Base-by-base conservation (phyloP, 495 filamentous ascomycete genomes). In the Rostrohypoxylon terebratum region DNA sequence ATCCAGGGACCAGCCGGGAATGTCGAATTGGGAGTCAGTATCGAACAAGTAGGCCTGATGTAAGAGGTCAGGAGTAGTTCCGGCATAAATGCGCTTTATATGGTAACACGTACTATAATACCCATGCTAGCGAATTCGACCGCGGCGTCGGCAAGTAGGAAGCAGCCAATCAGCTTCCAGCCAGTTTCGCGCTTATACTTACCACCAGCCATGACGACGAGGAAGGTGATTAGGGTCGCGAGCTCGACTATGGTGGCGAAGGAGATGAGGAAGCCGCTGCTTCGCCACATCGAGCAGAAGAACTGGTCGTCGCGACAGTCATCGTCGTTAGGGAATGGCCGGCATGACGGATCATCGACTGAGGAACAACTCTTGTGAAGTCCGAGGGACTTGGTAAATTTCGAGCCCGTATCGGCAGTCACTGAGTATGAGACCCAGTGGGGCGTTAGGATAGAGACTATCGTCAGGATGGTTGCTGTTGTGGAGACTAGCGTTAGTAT, bases 251-350 rank as follows among this genome's bases (percentile, higher is more conserved):
- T 88, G 36, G 93, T 85, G 23, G 91, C 87, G 70, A 97, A 91
- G 59, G 87, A 91, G 88, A 97, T 93, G 59, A 97, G 81, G 78
- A 97, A 97, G 9, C 92, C 94, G 62, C 93, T 89, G 45, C 89
- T 90, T 34, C 92, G 87, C 95, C 95, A 98, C 87, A 96, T 91
- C 68, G 88, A 91, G 81, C 95, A 97, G 84, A 98, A 97, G 79
- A 90, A 88, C 31, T 89, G 86, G 75, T 92, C 87, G 53, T 84
- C 83, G 73, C 87, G 89, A 69, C 89, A 86, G 81, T 91, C 93
- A 80, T 93, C 91, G 53, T 88, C 84, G 66, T 85, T 81, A 84
- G 85, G 81, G 87, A 92, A 87, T 78, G 76, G 78, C 6, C 74
- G 59, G 67, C 85, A 89, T 4, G 59, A 31, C 9, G 76, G 67